These are phyloP conservation scores for Hsuehochloa calcarea DNA, from an alignment of 176 grass and related monocot species.

Conservation along the genomic window DNA sequence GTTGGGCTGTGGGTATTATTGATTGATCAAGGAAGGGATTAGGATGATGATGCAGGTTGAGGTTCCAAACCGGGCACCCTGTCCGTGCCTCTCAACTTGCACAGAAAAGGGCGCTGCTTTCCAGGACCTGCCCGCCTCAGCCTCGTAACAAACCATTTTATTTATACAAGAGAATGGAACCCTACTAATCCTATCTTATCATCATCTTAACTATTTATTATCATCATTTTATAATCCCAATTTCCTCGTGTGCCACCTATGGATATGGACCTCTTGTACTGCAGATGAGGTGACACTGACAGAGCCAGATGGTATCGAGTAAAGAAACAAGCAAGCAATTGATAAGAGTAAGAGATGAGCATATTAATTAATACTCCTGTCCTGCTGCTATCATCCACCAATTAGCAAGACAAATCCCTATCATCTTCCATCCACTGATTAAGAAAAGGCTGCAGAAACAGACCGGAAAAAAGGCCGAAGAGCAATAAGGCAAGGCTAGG, in stretches of 20 bases:
- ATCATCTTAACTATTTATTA: background rate
- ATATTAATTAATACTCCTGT: background rate
- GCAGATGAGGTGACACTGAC: background rate
- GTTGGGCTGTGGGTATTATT: conserved; percentile 13
- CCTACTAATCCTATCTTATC: background rate
- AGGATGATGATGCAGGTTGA: background rate
- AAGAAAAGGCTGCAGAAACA: background rate
- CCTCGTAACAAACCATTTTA: background rate
- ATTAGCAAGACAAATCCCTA: conserved; percentile 22
- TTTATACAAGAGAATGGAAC: no score
- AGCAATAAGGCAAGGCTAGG: no score
- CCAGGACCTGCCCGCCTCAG: background rate
- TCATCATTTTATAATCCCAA: no score
- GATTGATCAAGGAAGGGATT: background rate
- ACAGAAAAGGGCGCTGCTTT: background rate
- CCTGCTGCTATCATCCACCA: conserved; percentile 11
- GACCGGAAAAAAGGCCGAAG: background rate
- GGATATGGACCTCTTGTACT: no score
- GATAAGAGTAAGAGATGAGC: background rate
- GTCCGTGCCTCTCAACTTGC: conserved; percentile 9
- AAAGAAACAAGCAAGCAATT: background rate
- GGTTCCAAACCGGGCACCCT: conserved; percentile 3
- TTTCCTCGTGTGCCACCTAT: background rate
- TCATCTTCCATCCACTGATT: conserved; percentile 1
- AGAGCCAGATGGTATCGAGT: background rate